Evolutionary conservation across 2,329 filamentous ascomycete genomes (phyloP).

Genomic region (Paecilomyces sp.): DNA sequence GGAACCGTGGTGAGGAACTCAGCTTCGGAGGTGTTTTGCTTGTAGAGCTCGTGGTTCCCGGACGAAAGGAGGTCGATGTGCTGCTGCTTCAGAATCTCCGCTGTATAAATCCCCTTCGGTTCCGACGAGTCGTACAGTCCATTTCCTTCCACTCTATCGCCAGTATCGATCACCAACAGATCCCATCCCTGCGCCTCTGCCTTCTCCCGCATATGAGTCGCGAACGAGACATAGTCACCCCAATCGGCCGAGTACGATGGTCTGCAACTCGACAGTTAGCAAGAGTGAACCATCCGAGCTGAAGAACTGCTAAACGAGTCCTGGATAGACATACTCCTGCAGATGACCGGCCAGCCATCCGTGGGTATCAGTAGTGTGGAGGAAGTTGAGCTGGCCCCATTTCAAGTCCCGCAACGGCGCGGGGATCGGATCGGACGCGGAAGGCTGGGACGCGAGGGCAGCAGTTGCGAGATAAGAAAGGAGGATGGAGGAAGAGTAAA

Average conservation of each 20-base stretch:
- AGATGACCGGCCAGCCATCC: conserved; percentile 94
- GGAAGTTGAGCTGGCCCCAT: conserved; percentile 93
- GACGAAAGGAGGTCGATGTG: conserved; percentile 75
- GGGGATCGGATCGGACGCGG: conserved; percentile 66
- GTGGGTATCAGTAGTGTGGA: conserved; percentile 95
- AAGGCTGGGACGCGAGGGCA: conserved; percentile 61
- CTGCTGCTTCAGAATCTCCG: conserved; percentile 78
- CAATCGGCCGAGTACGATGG: conserved; percentile 92
- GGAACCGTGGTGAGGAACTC: conserved; percentile 77
- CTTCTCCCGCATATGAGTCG: conserved; percentile 68
- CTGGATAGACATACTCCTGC: conserved; percentile 58
- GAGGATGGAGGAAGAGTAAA: conserved; percentile 10
- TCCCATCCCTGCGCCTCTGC: conserved; percentile 75
- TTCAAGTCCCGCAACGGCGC: conserved; percentile 76
- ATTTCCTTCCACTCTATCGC: conserved; percentile 88
- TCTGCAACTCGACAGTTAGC: conserved; percentile 35
- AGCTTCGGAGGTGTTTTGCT: conserved; percentile 64
- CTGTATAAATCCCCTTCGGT: conserved; percentile 83
- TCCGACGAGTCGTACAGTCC: conserved; percentile 85
- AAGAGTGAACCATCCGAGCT: conserved; percentile 11
- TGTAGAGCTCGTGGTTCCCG: conserved; percentile 95
- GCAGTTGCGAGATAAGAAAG: conserved; percentile 11
- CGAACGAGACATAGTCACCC: conserved; percentile 96
- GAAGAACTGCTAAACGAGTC: conserved; percentile 1
- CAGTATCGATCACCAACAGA: conserved; percentile 88